These are phyloP conservation scores for Chionographis japonica DNA, from an alignment of 106 monocot genomes.

Conservation along the genomic window DNA sequence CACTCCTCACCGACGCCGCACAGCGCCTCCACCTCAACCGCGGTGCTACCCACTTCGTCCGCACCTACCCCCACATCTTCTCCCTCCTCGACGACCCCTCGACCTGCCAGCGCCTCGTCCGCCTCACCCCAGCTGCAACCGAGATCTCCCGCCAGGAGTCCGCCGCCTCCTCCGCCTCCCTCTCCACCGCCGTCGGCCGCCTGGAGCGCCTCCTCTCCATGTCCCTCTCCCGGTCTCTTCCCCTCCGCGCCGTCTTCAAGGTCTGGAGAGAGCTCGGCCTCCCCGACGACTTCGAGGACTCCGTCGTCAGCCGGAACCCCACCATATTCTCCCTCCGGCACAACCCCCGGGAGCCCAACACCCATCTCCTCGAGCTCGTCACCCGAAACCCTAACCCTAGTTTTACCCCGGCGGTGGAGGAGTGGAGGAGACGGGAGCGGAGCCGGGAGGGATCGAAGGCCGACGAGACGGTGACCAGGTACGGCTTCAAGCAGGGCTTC, in stretches of 20 bases:
- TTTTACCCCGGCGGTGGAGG: slow-evolving; percentile 32
- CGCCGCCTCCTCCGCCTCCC: slow-evolving; percentile 6
- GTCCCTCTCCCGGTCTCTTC: slow-evolving; percentile 35
- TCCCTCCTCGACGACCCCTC: slow-evolving; percentile 34
- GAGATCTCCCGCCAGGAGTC: slow-evolving; percentile 31
- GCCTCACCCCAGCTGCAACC: slow-evolving; percentile 44
- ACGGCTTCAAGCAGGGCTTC: slow-evolving; percentile 64
- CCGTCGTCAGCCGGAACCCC: slow-evolving; percentile 42
- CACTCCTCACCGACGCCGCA: slow-evolving; percentile 35
- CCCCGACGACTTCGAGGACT: slow-evolving; percentile 84
- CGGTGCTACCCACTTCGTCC: slow-evolving; percentile 57
- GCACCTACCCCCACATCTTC: slow-evolving; percentile 61
- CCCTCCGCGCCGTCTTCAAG: slow-evolving; percentile 64
- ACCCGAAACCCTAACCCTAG: neutral
- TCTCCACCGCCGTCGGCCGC: slow-evolving; percentile 10
- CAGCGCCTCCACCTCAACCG: slow-evolving; percentile 55
- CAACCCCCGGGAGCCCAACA: slow-evolving; percentile 64
- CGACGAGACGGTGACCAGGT: slow-evolving; percentile 29
- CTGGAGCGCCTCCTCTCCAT: slow-evolving; percentile 41
- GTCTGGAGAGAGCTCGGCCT: slow-evolving; percentile 70
- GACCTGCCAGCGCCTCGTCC: slow-evolving; percentile 17
- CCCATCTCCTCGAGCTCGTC: slow-evolving; percentile 53
- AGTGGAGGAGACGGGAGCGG: slow-evolving; percentile 38
- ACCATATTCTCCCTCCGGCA: slow-evolving; percentile 40
- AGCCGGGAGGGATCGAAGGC: neutral